Percentiles rank a stretch among this genome's conserved stretches.
These are phyloP conservation scores for Leucocoprinus leucothites DNA, from an alignment of 768 basidiomycete species.

Conservation along the genomic window DNA sequence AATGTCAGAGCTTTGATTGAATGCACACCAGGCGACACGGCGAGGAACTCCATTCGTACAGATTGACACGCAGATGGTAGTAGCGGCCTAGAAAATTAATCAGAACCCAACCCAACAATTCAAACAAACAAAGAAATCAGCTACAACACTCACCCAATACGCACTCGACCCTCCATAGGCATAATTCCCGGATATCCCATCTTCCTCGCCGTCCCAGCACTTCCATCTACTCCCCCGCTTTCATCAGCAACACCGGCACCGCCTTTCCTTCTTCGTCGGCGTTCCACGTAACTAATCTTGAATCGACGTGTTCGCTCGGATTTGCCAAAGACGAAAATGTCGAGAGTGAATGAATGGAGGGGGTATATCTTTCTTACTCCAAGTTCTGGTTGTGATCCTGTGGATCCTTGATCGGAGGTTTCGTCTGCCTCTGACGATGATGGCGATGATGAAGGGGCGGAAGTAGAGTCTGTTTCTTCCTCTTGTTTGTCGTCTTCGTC, in stretches of 20 bases:
- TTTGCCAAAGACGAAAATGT: constrained; percentile 87
- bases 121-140: background rate
- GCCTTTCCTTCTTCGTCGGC: constrained; percentile 40
- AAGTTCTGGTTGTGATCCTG: constrained; percentile 21
- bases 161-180: constrained; percentile 73
- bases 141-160: constrained; percentile 69
- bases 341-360: constrained; percentile 72
- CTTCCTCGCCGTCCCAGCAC: constrained; percentile 23
- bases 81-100: constrained; percentile 63
- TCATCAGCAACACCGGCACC: constrained; percentile 7
- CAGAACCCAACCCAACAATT: too few species aligned
- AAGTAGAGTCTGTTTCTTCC: background rate
- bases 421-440: background rate
- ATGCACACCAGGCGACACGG: constrained; percentile 77
- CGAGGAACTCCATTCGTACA: constrained; percentile 82
- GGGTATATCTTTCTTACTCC: constrained; percentile 68
- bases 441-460: too few species aligned
- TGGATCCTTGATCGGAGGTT: background rate
- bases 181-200: constrained; percentile 59
- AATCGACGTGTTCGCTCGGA: constrained; percentile 73
- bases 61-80: constrained; percentile 82
- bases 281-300: constrained; percentile 68
- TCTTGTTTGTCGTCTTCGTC: constrained; percentile 11
- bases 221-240: too few species aligned
- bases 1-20: constrained; percentile 68